Percentiles rank a stretch among this genome's conserved stretches.
Conservation (phyloP, 805 yeast genomes). For the Suhomyces pyralidae region DNA sequence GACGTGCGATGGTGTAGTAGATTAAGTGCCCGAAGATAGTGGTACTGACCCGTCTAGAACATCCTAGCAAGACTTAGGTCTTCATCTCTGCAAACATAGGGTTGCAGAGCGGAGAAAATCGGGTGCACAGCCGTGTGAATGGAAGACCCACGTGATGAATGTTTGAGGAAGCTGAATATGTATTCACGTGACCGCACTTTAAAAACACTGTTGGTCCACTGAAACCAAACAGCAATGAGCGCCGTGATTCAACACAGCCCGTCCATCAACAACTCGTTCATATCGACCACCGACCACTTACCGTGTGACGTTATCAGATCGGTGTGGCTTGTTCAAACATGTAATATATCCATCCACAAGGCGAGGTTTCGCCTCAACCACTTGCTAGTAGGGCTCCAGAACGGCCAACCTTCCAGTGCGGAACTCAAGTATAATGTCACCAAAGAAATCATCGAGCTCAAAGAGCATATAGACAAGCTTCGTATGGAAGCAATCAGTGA, state of each 20-base stretch:
- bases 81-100: too few relatives aligned
- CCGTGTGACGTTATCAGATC: constrained; percentile 44
- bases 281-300: constrained; percentile 42
- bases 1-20: not conserved
- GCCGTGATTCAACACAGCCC: constrained; percentile 7
- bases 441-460: constrained; percentile 7
- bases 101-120: not conserved
- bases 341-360: constrained; percentile 28
- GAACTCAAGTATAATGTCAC: not conserved
- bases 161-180: too few relatives aligned
- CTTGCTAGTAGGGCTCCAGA: constrained; percentile 5
- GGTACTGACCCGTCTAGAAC: too few relatives aligned
- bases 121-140: not conserved
- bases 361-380: constrained; percentile 6
- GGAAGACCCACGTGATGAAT: not conserved
- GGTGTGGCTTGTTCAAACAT: constrained; percentile 40
- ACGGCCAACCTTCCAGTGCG: not conserved
- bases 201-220: not conserved
- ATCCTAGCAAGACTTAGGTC: too few relatives aligned
- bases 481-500: constrained; percentile 25
- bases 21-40: not conserved
- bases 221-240: not conserved
- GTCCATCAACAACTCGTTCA: constrained; percentile 35
- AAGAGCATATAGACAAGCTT: constrained; percentile 9
- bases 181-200: not conserved